phyloP scores from a whole-genome alignment of 306 rosid genomes.

The Ochetophila trinervis region DNA sequence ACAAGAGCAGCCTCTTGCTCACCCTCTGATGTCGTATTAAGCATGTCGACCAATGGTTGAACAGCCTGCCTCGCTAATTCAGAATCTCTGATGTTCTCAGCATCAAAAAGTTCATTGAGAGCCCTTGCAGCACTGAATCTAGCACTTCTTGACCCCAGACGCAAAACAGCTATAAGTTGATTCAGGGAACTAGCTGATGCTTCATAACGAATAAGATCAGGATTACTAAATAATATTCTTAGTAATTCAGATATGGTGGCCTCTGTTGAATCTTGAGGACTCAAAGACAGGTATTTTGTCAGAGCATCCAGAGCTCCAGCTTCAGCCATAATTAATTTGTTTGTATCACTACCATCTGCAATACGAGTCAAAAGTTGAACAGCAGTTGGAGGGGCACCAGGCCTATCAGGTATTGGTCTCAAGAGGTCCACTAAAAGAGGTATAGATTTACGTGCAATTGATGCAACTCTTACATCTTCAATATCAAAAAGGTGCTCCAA shows the following conservation, averaged over 20 bases:
- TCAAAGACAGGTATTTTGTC: slow-evolving; percentile 90
- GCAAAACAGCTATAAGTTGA: slow-evolving; percentile 92
- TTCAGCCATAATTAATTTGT: slow-evolving; percentile 84
- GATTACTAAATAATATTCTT: slow-evolving; percentile 75
- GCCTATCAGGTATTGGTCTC: slow-evolving; percentile 94
- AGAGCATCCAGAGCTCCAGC: slow-evolving; percentile 94
- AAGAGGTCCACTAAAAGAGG: slow-evolving; percentile 93
- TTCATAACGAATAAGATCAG: slow-evolving; percentile 77
- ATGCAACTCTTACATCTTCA: slow-evolving; percentile 82
- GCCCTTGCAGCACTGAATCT: slow-evolving; percentile 93
- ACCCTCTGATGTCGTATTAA: slow-evolving; percentile 67
- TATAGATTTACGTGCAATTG: slow-evolving; percentile 80
- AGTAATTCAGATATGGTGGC: slow-evolving; percentile 74
- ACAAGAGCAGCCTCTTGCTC: slow-evolving; percentile 90
- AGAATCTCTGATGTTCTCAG: slow-evolving; percentile 65
- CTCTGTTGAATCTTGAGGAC: slow-evolving; percentile 96
- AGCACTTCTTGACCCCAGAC: slow-evolving; percentile 93
- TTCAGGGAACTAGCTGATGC: slow-evolving; percentile 79
- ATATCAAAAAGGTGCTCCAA: slow-evolving; percentile 77
- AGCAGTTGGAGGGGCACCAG: slow-evolving; percentile 88
- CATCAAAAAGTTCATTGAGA: slow-evolving; percentile 70
- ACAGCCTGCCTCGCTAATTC: slow-evolving; percentile 80
- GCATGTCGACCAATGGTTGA: slow-evolving; percentile 92
- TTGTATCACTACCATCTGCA: slow-evolving; percentile 85
- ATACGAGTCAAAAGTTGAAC: slow-evolving; percentile 78